These are phyloP conservation scores for Lepiota brunneoincarnata DNA, from an alignment of 768 basidiomycete genomes.

Conservation along the genomic window DNA sequence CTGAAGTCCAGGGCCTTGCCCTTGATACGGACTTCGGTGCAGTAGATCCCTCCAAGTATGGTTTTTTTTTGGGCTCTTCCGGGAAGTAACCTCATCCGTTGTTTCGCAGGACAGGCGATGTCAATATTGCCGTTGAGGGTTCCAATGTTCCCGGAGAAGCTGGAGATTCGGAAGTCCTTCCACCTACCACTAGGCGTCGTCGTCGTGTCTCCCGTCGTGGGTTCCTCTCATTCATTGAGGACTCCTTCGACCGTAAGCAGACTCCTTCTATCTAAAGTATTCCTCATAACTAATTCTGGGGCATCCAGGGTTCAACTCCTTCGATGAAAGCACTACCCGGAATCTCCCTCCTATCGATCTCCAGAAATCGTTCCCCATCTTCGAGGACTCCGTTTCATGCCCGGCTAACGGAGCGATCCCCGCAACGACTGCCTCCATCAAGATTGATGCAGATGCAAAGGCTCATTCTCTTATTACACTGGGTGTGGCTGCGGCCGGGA, in stretches of 20 bases:
- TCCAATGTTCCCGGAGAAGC: conserved; percentile 13
- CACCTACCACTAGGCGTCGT: background rate
- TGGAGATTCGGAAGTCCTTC: background rate
- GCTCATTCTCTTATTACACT: conserved; percentile 2
- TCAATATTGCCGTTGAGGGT: conserved; percentile 10
- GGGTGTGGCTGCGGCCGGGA: conserved; percentile 10
- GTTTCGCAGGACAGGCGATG: conserved; percentile 1
- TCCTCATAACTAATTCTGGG: background rate
- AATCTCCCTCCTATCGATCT: conserved; percentile 20
- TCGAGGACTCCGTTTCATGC: conserved; percentile 16
- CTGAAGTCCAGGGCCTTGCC: conserved; percentile 16
- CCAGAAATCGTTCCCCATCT: conserved; percentile 19
- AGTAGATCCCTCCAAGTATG: conserved; percentile 10
- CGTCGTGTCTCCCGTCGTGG: background rate
- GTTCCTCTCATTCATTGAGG: background rate
- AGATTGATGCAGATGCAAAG: conserved; percentile 8
- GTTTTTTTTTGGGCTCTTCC: background rate
- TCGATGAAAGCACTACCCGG: conserved; percentile 18
- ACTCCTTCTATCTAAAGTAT: background rate
- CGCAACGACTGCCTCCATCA: background rate
- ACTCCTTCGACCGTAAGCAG: conserved; percentile 1
- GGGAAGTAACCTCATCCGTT: background rate
- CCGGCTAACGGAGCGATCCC: background rate
- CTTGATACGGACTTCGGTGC: conserved; percentile 19
- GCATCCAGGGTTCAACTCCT: conserved; percentile 15